Evolutionary conservation across 768 basidiomycete species (phyloP).

Genomic region (Daedaleopsis sinensis): DNA sequence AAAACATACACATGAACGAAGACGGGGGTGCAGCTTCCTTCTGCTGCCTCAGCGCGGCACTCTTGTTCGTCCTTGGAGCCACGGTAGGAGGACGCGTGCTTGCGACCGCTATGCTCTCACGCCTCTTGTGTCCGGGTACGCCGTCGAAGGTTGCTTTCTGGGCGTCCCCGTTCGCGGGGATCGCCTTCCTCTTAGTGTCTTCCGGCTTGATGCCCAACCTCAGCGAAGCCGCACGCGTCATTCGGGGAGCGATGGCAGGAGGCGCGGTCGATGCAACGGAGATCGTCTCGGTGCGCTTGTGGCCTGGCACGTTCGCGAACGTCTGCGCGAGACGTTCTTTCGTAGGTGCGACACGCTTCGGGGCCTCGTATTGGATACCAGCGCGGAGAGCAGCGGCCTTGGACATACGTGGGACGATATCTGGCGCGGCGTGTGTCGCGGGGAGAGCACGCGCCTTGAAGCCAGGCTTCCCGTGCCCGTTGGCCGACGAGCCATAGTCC

Average conservation of each 20-base stretch:
- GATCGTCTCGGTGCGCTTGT: slow-evolving; percentile 72
- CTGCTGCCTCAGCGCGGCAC: slow-evolving; percentile 42
- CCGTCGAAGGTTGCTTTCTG: slow-evolving; percentile 66
- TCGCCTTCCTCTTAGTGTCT: slow-evolving; percentile 17
- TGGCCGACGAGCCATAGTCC: slow-evolving; percentile 49
- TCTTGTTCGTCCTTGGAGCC: slow-evolving; percentile 47
- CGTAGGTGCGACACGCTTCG: slow-evolving; percentile 52
- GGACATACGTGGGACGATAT: slow-evolving; percentile 78
- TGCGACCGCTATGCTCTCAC: slow-evolving; percentile 73
- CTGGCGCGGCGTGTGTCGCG: slow-evolving; percentile 58
- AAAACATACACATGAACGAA: slow-evolving; percentile 70
- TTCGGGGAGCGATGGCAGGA: slow-evolving; percentile 69
- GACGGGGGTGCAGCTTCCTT: slow-evolving; percentile 55
- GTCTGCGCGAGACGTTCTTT: slow-evolving; percentile 65
- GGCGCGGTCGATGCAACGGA: slow-evolving; percentile 75
- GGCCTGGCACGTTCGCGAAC: slow-evolving; percentile 81
- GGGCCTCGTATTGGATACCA: slow-evolving; percentile 51
- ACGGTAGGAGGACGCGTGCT: slow-evolving; percentile 47
- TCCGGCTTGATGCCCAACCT: slow-evolving; percentile 53
- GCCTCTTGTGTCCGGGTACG: slow-evolving; percentile 83
- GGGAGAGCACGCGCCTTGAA: slow-evolving; percentile 77
- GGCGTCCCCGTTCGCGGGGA: slow-evolving; percentile 10
- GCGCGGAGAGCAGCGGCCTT: slow-evolving; percentile 74
- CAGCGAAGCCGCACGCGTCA: slow-evolving; percentile 76
- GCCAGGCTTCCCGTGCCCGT: slow-evolving; percentile 44